Evolutionary conservation across 1,139 yeast genomes (phyloP).

Genomic region (Blastobotrys proliferans): DNA sequence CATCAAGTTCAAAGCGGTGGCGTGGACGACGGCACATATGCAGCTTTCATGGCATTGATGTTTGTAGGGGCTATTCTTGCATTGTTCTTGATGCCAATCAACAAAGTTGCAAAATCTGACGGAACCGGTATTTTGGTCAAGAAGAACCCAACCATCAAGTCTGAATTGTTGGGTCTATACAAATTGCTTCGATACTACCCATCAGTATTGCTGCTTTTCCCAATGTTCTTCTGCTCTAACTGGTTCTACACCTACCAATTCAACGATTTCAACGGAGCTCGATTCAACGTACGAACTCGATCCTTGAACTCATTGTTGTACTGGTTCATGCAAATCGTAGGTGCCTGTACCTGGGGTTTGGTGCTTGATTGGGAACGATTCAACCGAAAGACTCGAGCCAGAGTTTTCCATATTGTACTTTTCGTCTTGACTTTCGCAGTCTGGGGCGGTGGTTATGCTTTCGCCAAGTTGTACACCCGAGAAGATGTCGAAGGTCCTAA

Average conservation of each 20-base stretch:
- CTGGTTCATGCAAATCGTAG: slow-evolving; percentile 59
- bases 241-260: slow-evolving; percentile 66
- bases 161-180: slow-evolving; percentile 44
- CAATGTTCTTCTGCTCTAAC: slow-evolving; percentile 60
- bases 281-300: slow-evolving; percentile 56
- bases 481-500: slow-evolving; percentile 31
- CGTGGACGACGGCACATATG: slow-evolving; percentile 45
- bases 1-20: slow-evolving; percentile 34
- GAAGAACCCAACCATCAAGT: slow-evolving; percentile 46
- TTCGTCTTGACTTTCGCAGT: slow-evolving; percentile 45
- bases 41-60: slow-evolving; percentile 57
- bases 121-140: slow-evolving; percentile 47
- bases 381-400: slow-evolving; percentile 45
- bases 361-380: slow-evolving; percentile 44
- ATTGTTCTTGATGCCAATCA: slow-evolving; percentile 46
- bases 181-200: slow-evolving; percentile 45
- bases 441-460: slow-evolving; percentile 62
- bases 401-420: slow-evolving; percentile 44
- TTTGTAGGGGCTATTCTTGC: slow-evolving; percentile 47
- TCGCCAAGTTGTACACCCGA: slow-evolving; percentile 41
- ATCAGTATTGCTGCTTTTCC: slow-evolving; percentile 45
- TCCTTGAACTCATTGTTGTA: slow-evolving; percentile 57
- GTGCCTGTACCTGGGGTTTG: slow-evolving; percentile 48
- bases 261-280: slow-evolving; percentile 52
- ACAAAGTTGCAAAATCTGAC: slow-evolving; percentile 49